These are phyloP conservation scores for Panicum hallii DNA, from an alignment of 202 grass and related monocot species.

Conservation along the genomic window DNA sequence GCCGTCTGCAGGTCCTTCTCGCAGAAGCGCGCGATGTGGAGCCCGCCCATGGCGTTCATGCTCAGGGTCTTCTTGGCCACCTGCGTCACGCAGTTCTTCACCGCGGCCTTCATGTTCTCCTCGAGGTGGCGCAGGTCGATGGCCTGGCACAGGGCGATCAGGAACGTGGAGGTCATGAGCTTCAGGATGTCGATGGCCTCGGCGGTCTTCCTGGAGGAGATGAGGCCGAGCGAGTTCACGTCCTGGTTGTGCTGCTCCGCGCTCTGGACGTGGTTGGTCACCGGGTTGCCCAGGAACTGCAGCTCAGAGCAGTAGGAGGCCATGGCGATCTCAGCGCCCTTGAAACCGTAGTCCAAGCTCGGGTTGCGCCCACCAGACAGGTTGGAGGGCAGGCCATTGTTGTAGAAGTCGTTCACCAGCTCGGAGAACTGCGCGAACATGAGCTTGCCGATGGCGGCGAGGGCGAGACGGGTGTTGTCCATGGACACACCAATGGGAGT, in stretches of 20 bases:
- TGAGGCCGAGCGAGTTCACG: constrained; percentile 83
- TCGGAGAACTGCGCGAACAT: constrained; percentile 93
- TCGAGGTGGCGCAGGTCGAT: constrained; percentile 86
- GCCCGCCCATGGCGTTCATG: constrained; percentile 62
- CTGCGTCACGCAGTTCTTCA: constrained; percentile 76
- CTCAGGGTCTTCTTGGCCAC: constrained; percentile 74
- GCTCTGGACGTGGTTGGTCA: constrained; percentile 93
- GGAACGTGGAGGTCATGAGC: constrained; percentile 85
- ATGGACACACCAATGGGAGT: constrained; percentile 84
- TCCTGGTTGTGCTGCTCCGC: constrained; percentile 98
- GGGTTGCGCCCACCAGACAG: constrained; percentile 86
- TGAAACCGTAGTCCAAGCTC: constrained; percentile 90
- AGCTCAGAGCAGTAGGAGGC: constrained; percentile 91
- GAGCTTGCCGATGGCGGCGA: constrained; percentile 85
- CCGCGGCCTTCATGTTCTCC: constrained; percentile 81
- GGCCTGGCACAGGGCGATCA: constrained; percentile 85
- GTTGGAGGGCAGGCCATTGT: constrained; percentile 88
- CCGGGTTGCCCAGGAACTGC: constrained; percentile 83
- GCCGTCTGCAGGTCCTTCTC: constrained; percentile 78
- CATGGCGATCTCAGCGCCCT: constrained; percentile 90
- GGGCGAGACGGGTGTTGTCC: constrained; percentile 87
- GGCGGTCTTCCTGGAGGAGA: constrained; percentile 86
- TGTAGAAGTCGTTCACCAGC: constrained; percentile 94
- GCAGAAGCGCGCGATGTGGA: constrained; percentile 78
- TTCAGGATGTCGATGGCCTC: constrained; percentile 85